Percentiles rank a stretch among this genome's conserved stretches.
Evolutionary conservation across 371 early-diverging fungal genomes (phyloP).

Genomic region (Mucor sp.): DNA sequence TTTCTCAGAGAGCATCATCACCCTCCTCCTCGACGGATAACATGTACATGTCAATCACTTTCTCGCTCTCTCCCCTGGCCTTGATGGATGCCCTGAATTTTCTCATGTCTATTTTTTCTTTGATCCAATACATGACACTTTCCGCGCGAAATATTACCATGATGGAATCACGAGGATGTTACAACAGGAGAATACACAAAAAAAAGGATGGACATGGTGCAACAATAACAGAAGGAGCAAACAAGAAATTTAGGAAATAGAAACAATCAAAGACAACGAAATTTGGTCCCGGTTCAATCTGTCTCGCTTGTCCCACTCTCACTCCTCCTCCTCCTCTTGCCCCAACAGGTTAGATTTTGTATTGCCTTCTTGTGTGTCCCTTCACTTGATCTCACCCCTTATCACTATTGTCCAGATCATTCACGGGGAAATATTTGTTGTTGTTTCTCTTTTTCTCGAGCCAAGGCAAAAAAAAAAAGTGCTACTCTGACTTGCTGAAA

Average conservation of each 20-base stretch:
- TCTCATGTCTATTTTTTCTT: neutral
- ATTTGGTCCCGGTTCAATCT: neutral
- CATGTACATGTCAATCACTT: neutral
- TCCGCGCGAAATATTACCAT: neutral
- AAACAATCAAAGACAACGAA: neutral
- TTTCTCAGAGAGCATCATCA: too few relatives aligned
- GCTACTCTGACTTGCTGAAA: neutral
- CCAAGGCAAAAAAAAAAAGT: neutral
- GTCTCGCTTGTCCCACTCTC: neutral
- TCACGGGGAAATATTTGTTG: constrained; percentile 1
- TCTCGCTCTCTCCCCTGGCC: neutral
- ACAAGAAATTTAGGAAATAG: constrained; percentile 1
- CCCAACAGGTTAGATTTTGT: neutral
- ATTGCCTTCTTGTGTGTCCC: neutral
- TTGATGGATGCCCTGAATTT: neutral
- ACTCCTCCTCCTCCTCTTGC: too few relatives aligned
- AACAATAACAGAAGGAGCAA: constrained; percentile 4
- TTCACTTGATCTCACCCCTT: neutral
- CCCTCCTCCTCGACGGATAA: too few relatives aligned
- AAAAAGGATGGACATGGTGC: neutral
- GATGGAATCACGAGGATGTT: neutral
- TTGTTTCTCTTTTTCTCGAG: neutral
- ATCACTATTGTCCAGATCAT: neutral
- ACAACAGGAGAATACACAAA: neutral
- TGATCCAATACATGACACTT: neutral